These are phyloP conservation scores for Tilletia setariae DNA, from an alignment of 1,284 basidiomycete genomes.

Conservation along the genomic window DNA sequence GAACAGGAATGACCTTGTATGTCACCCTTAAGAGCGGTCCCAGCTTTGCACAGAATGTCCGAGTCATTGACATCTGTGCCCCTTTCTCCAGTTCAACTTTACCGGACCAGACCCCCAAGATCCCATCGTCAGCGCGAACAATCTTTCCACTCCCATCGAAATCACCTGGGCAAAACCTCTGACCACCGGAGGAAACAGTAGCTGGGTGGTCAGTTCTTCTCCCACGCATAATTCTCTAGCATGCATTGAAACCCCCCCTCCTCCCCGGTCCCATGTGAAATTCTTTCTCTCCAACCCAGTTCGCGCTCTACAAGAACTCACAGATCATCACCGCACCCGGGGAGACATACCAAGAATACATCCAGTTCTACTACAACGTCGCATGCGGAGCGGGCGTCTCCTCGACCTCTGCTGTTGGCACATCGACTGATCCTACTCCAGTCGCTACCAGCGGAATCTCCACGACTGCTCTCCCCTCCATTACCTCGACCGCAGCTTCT, in stretches of 20 bases:
- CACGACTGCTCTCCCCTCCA: not conserved
- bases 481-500: not conserved
- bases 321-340: not conserved
- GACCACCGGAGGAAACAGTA: constrained; percentile 13
- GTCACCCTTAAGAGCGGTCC: not conserved
- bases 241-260: not conserved
- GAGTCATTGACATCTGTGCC: not conserved
- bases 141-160: not conserved
- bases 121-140: not conserved
- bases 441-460: not conserved
- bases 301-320: constrained; percentile 9
- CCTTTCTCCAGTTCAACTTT: not conserved
- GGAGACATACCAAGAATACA: not conserved
- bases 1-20: not conserved
- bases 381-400: not conserved
- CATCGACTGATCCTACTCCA: not conserved
- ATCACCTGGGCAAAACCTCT: not conserved
- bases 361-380: not conserved
- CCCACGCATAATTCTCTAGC: not conserved
- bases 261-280: not conserved
- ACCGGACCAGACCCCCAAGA: not conserved
- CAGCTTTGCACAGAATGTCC: not conserved
- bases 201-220: not conserved
- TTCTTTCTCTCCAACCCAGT: not conserved
- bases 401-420: not conserved